phyloP scores from a whole-genome alignment of 1,139 yeast genomes.

The Scheffersomyces lignicola region DNA sequence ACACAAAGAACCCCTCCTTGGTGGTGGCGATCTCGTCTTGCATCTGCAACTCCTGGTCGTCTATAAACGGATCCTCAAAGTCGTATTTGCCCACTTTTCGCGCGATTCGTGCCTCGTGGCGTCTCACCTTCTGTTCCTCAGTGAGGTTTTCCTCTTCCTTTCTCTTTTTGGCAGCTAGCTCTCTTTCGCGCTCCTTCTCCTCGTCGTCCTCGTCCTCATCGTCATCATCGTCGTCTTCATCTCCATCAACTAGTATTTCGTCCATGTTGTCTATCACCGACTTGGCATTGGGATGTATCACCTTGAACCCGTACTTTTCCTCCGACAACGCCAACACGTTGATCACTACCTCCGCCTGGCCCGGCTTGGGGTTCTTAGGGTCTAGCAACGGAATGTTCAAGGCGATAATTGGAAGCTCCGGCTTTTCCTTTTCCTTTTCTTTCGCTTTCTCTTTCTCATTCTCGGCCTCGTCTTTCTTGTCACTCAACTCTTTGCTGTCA shows the following conservation, averaged over 20 bases:
- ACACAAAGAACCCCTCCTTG: slow-evolving; percentile 94
- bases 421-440: slow-evolving; percentile 26
- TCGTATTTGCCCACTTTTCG: slow-evolving; percentile 88
- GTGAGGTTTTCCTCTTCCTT: slow-evolving; percentile 40
- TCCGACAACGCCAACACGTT: slow-evolving; percentile 81
- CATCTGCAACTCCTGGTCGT: slow-evolving; percentile 88
- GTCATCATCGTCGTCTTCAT: slow-evolving; percentile 60
- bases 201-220: slow-evolving; percentile 48
- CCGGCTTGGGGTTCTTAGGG: slow-evolving; percentile 54
- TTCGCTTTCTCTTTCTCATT: slow-evolving; percentile 26
- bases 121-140: slow-evolving; percentile 47
- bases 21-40: slow-evolving; percentile 93
- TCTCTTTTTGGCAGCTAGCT: slow-evolving; percentile 20
- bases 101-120: slow-evolving; percentile 51
- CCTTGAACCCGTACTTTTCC: slow-evolving; percentile 81
- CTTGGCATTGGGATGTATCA: slow-evolving; percentile 67
- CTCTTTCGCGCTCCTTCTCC: slow-evolving; percentile 25
- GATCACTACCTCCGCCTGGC: slow-evolving; percentile 70
- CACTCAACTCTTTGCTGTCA: slow-evolving; percentile 5
- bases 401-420: slow-evolving; percentile 50
- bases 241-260: slow-evolving; percentile 60
- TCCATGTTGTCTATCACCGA: slow-evolving; percentile 62
- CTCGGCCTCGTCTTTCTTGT: slow-evolving; percentile 13
- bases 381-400: slow-evolving; percentile 59
- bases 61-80: slow-evolving; percentile 91